Evolutionary conservation across 2,329 filamentous ascomycete species (phyloP), one percentile per base, ranked within the genome.

Genomic region (Fusarium foetens): DNA sequence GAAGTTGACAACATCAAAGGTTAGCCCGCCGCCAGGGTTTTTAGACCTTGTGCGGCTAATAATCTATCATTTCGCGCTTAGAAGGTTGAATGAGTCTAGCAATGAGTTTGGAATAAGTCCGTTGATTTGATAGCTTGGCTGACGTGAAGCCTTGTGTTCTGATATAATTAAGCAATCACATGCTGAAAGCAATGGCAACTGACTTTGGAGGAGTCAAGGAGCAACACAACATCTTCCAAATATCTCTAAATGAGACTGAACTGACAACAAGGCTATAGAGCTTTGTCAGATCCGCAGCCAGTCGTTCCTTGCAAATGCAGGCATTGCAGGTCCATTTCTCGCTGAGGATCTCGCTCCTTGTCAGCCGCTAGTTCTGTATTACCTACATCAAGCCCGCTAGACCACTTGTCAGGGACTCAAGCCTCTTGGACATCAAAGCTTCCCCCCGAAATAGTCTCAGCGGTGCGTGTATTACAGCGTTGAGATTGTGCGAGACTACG

Each of bases 31-130:
- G 61, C 58, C 69, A 62, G 62, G 69, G 52, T 63, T 68, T 68
- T 70, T 60, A 55, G 58, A 71, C 63, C 71, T 70, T 46, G 54
- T 71, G 71, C 71, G 65, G 71, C 65, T 74, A 70, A 67, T 74
- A 61, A 67, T 67, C 63, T 41, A 42, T 52, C 60, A 61, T 60
- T 59, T 52, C 46, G 66, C 69, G 61, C 58, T 60, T 74, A 48
- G 38, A 60, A 58, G 51, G 35, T 55, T 58, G n/a, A 36, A 62
- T 58, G 35, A 72, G 65, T 39, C 57, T 68, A 68, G 52, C 48
- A 53, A 61, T 16, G 23, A 64, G 62, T 33, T 38, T 59, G 43
- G 57, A 61, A 66, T 48, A 63, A 38, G 45, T 31, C 48, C 38
- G 43, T 41, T 59, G 55, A 25, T 55, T 55, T 13, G 25, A 52